Evolutionary conservation across 495 filamentous ascomycete species (phyloP), one percentile per base, ranked within the genome.

Genomic region (Penicillium daleae): DNA sequence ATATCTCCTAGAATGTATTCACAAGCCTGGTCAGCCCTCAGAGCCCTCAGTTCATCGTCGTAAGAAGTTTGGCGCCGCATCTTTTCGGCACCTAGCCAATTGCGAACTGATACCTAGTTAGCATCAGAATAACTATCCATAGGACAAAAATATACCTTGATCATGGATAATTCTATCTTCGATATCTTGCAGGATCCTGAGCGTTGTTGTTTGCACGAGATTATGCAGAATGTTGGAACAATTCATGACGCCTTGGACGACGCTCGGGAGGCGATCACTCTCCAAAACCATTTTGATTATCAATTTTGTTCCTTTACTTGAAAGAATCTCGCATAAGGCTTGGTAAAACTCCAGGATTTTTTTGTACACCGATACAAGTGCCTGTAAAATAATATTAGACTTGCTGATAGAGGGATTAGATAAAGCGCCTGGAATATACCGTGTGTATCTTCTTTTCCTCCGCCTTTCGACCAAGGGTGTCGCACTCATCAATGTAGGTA

Each of bases 301-400:
- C 31, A 37, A 8, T 26, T 39, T 35, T 17, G 24, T 17, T 4
- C 52, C 52, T 39, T 56, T 56, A 24, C 32, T 39, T 4, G 31
- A 13, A 7, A 56, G 32, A 12, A 56, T 56, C 31, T 56, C 31
- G 6, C 10, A 12, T 4, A 12, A 17, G 31, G 52, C 52, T 1
- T 56, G 2, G 32, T 56, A 56, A n/a, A 56, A 56, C 32, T 56
- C 52, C 17, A 56, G n/a, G 13, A 56, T 12, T 12, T 56, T 56
- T 39, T 26, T 31, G 52, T 56, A 56, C 4, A 56, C 52, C 0
- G 21, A 24, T 24, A 56, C 52, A 10, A 56, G 52, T 39, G 52
- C 52, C 52, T 56, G 19, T 1, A 21, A 26, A 55, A 1, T 19
- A 4, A 6, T 0, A 37, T 17, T 55, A 37, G 35, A 9, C 27